phyloP scores from a whole-genome alignment of 139 green algal species.

The Eudorina sp. region DNA sequence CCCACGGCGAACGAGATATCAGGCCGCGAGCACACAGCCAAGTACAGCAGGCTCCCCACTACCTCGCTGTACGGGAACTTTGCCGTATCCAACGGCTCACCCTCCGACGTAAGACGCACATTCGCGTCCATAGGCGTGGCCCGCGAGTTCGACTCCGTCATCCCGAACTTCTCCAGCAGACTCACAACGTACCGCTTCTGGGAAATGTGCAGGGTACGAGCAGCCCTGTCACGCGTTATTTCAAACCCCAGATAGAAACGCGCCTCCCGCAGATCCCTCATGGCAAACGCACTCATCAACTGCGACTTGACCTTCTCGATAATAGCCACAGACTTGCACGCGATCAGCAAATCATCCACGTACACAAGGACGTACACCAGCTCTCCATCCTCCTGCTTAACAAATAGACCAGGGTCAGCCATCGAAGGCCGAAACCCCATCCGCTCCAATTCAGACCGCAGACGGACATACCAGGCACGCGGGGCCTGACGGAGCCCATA shows the following conservation, averaged over 20 bases:
- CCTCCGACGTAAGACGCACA: neutral
- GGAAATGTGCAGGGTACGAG: neutral
- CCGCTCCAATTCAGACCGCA: conserved; percentile 48
- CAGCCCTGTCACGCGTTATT: neutral
- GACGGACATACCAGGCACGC: conserved; percentile 59
- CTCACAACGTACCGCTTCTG: neutral
- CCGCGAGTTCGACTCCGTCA: neutral
- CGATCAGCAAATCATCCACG: conserved; percentile 52
- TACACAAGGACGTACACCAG: conserved; percentile 46
- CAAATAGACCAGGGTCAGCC: conserved; percentile 61
- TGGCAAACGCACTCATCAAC: neutral
- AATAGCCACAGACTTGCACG: neutral
- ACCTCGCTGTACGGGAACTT: neutral
- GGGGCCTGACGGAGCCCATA: conserved; percentile 70
- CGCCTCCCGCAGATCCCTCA: conserved; percentile 1
- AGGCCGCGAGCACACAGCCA: neutral
- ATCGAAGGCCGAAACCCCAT: conserved; percentile 51
- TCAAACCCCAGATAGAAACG: conserved; percentile 8
- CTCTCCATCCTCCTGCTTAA: neutral
- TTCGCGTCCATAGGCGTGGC: neutral
- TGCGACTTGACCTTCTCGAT: neutral
- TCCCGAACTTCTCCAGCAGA: neutral
- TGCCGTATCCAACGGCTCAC: neutral
- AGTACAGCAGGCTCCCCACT: neutral
- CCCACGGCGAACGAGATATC: neutral